Evolutionary conservation across 2,329 filamentous ascomycete species (phyloP), one percentile per base, ranked within the genome.

Genomic region (Paecilomyces variotii): DNA sequence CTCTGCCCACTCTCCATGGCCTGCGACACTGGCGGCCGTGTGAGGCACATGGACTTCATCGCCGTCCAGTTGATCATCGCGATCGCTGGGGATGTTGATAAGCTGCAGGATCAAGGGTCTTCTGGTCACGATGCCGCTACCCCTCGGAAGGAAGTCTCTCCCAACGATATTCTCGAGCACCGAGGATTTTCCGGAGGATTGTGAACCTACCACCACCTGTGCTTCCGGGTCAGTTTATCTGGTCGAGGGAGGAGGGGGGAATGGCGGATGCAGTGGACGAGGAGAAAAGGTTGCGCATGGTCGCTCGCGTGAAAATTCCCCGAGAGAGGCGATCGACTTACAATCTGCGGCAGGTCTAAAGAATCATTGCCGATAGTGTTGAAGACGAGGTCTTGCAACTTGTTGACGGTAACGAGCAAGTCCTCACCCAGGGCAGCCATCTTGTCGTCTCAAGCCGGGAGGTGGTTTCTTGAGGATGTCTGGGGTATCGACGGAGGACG

Each of bases 341-440:
- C 94, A 83, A 99, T 99, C 79, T 99, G 94, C 60, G 94, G 94
- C 59, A 99, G 81, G 78, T 99, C 94, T 61, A 99, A 84, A 56
- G 93, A 97, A 77, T 99, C 94, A 80, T 92, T 97, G 77, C 94
- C 94, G 76, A 99, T 99, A 67, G 94, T 99, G 80, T 99, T 99
- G 82, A 99, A 99, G 71, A 99, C 94, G 72, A 99, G 80, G 77
- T 97, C 94, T 78, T 99, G 94, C 71, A 99, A 83, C 82, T 96
- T 96, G 82, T 99, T 99, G 79, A 99, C 94, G 64, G 91, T 95
- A 68, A 85, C 86, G 74, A 99, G 85, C 77, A 99, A 82, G 78
- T 99, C 92, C 78, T 99, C 94, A 72, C 94, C 93, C 70, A 99
- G 87, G 71, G 93, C 87, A 73, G 94, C 89, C 94, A 97, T 99